These are phyloP conservation scores for Metschnikowia lochheadii DNA, from an alignment of 805 yeast genomes.

Conservation along the genomic window DNA sequence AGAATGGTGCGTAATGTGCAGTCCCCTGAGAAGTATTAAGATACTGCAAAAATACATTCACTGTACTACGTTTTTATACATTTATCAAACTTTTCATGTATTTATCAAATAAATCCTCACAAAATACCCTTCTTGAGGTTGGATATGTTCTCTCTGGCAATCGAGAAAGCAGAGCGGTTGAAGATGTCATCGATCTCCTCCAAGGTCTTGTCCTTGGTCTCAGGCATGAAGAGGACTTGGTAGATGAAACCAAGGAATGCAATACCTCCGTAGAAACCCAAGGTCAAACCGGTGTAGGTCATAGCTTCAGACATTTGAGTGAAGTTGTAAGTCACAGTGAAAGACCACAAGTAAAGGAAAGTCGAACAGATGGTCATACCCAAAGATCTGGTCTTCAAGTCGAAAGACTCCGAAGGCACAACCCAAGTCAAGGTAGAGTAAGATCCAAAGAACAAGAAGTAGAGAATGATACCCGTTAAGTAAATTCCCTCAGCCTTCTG, in stretches of 20 bases:
- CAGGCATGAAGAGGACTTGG: conserved; percentile 59
- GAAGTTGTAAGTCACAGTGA: conserved; percentile 63
- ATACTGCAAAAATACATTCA: too few species aligned
- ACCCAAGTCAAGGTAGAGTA: conserved; percentile 70
- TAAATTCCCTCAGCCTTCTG: conserved; percentile 56
- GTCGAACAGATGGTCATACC: conserved; percentile 63
- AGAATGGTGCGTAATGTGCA: background rate
- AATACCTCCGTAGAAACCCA: conserved; percentile 67
- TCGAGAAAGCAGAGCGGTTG: conserved; percentile 41
- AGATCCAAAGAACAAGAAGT: conserved; percentile 64
- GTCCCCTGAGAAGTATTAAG: background rate
- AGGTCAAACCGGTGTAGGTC: conserved; percentile 58
- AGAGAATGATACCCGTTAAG: conserved; percentile 57
- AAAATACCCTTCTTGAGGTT: conserved; percentile 23
- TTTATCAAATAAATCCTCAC: conserved; percentile 3
- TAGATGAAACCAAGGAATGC: conserved; percentile 54
- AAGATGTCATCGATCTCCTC: conserved; percentile 69
- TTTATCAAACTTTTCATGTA: background rate
- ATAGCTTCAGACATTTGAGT: conserved; percentile 51
- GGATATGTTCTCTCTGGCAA: conserved; percentile 34
- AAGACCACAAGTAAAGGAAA: conserved; percentile 56
- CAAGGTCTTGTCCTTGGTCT: conserved; percentile 65
- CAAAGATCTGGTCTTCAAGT: conserved; percentile 53
- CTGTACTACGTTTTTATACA: too few species aligned
- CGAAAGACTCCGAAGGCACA: conserved; percentile 61